Base-by-base conservation (phyloP, 2,329 filamentous ascomycete species). In the Alternaria ethzedia region DNA sequence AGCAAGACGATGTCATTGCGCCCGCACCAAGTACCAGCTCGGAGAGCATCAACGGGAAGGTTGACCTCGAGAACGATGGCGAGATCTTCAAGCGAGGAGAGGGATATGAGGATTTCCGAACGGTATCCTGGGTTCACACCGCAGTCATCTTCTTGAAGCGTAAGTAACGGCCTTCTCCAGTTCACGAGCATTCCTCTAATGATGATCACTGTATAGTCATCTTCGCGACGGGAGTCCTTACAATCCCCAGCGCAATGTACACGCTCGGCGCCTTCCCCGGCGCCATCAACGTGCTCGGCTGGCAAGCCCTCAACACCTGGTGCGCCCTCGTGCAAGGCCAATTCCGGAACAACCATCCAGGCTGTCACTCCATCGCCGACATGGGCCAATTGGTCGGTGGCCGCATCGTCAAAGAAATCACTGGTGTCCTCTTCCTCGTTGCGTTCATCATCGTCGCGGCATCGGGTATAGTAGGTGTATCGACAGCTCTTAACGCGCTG, bases 351-450 rank as follows among this genome's bases (percentile, higher is more conserved):
- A 75, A 77, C 23, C 83, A 87, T 59, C 82, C 83, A 0, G 81
- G 82, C 23, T 86, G 85, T 61, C 86, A 88, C 69, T 82, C 79
- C 13, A 84, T 87, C 46, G 82, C 84, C 21, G 86, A 89, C 63
- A 89, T 90, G 87, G 86, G 85, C 2, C 75, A 84, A 21, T 80
- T 86, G 0, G 82, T 89, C 0, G 86, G 87, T 1, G 87, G 87
- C 0, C 69, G 74, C 2, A 77, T 85, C 65, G 68, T 86, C 11
- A 84, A 82, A 56, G 87, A 90, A 71, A 46, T 89, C 0, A 60
- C 61, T 3, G 87, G 88, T 0, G 70, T 83, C 1, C 73, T 89
- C 3, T 89, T 89, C 75, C 82, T 89, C 15, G 75, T 88, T 7
- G 86, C 85, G 5, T 89, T 87, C 62, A 82, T 88, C 44, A 84